These are phyloP conservation scores for Russula vinacea DNA, from an alignment of 768 basidiomycete species.

Conservation along the genomic window DNA sequence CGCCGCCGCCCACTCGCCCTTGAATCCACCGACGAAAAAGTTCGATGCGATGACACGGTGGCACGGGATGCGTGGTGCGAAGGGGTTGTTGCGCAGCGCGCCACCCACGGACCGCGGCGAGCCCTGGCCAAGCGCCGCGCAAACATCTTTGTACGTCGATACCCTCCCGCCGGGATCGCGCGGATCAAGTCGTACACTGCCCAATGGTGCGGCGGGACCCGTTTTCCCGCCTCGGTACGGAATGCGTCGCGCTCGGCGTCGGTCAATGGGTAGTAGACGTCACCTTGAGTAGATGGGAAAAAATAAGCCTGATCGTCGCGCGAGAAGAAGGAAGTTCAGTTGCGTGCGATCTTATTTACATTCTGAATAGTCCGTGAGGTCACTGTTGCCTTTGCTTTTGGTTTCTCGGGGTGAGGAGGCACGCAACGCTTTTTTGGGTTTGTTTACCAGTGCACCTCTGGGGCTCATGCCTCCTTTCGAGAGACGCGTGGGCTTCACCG, in stretches of 20 bases:
- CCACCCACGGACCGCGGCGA: conserved; percentile 70
- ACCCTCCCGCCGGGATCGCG: conserved; percentile 26
- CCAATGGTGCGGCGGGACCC: conserved; percentile 30
- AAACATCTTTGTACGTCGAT: conserved; percentile 37
- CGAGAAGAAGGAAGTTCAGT: too few relatives aligned
- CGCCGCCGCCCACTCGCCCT: conserved; percentile 48
- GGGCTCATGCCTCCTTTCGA: background rate
- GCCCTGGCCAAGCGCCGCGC: conserved; percentile 47
- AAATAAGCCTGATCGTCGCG: background rate
- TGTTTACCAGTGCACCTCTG: too few relatives aligned
- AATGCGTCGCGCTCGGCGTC: conserved; percentile 22
- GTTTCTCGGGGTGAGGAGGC: background rate
- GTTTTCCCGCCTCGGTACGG: conserved; percentile 27
- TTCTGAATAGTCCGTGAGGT: conserved; percentile 10
- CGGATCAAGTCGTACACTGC: conserved; percentile 29
- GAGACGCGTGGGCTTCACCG: background rate
- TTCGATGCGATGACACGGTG: conserved; percentile 66
- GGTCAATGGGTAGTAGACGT: conserved; percentile 22
- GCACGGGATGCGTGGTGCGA: conserved; percentile 64
- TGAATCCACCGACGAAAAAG: conserved; percentile 59
- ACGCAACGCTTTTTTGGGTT: background rate
- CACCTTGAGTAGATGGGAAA: conserved; percentile 1
- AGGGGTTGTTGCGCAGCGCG: conserved; percentile 63
- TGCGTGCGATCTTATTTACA: conserved; percentile 1
- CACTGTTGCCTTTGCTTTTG: conserved; percentile 2